Base-by-base conservation (phyloP, 1,284 basidiomycete genomes). In the Ustilago loliicola region DNA sequence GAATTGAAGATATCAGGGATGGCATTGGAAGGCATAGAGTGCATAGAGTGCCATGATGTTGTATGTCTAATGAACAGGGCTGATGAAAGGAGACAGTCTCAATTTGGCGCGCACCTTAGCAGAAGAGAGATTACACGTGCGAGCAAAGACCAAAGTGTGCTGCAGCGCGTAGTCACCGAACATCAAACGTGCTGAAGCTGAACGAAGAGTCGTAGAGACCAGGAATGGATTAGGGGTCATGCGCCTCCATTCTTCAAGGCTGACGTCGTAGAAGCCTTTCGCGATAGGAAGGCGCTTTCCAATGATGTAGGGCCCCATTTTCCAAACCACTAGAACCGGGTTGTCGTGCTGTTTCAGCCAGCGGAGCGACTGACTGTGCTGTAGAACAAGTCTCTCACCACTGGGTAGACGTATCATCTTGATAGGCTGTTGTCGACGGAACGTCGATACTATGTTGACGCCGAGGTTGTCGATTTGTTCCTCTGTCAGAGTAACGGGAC, bases 261-360 rank as follows among this genome's bases (percentile, higher is more conserved):
- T 40, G 9, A 62, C 2, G 29, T 17, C 2, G 52, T 40, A 62
- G 36, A 62, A n/a, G 2, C 61, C 61, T 19, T 52, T 34, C 38
- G 51, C 52, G 13, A 62, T 55, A 29, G 47, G 17, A 36, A 62
- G 17, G 8, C 51, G 40, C 29, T 19, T 62, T 47, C 52, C 52
- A 17, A 36, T 19, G 15, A 62, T 34, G 9, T 11, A 34, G 1
- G 52, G 61, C 23, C 60, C 40, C 11, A 45, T 7, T 17, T 45
- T 45, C 40, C 40, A 45, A 7, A 45, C 40, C 7, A 19, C 19
- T 17, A 45, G n/a, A 17, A 45, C n/a, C 19, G 40, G 40, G 7
- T 19, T 10, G 17, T 7, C 7, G n/a, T 45, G 40, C 40, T 45
- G 40, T 7, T 17, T 15, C 40, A 45, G 10, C 40, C 8, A 19